Conservation (phyloP, 805 yeast species). For the Dipodascus geniculatus region DNA sequence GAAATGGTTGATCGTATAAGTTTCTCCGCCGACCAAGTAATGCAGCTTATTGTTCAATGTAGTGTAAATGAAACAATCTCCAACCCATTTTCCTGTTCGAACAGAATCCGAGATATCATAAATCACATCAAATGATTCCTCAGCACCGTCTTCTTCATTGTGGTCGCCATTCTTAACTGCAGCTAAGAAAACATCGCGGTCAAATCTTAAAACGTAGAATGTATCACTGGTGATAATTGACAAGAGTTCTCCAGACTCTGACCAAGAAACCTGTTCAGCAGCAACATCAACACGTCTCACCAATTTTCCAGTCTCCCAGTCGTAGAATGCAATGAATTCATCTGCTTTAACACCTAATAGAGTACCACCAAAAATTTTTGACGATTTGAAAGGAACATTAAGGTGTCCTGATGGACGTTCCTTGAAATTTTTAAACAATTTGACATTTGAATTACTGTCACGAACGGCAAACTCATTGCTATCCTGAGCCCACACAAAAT, state of each 20-base stretch:
- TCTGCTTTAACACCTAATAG: slow-evolving; percentile 74
- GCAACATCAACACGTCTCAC: slow-evolving; percentile 84
- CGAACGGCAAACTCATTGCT: slow-evolving; percentile 78
- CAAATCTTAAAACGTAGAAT: slow-evolving; percentile 67
- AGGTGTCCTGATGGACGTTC: slow-evolving; percentile 54
- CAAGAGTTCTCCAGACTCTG: slow-evolving; percentile 83
- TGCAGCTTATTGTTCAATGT: slow-evolving; percentile 79
- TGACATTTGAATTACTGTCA: slow-evolving; percentile 52
- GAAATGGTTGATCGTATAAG: slow-evolving; percentile 84
- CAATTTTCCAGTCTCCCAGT: slow-evolving; percentile 80
- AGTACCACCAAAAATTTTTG: slow-evolving; percentile 80
- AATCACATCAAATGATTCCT: slow-evolving; percentile 71
- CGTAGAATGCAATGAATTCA: slow-evolving; percentile 78
- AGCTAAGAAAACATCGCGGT: slow-evolving; percentile 51
- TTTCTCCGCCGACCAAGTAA: slow-evolving; percentile 89
- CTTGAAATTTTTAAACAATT: slow-evolving; percentile 74
- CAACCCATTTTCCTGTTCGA: slow-evolving; percentile 90
- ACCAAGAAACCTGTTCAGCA: slow-evolving; percentile 77
- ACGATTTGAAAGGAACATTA: slow-evolving; percentile 60
- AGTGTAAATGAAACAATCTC: slow-evolving; percentile 91
- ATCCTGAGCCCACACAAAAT: slow-evolving; percentile 92
- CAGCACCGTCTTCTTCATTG: slow-evolving; percentile 68
- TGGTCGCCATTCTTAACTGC: slow-evolving; percentile 53
- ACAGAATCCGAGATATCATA: slow-evolving; percentile 73
- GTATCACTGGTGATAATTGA: slow-evolving; percentile 60